Evolutionary conservation across 805 yeast species (phyloP).

Genomic region (Sugiyamaella americana): DNA sequence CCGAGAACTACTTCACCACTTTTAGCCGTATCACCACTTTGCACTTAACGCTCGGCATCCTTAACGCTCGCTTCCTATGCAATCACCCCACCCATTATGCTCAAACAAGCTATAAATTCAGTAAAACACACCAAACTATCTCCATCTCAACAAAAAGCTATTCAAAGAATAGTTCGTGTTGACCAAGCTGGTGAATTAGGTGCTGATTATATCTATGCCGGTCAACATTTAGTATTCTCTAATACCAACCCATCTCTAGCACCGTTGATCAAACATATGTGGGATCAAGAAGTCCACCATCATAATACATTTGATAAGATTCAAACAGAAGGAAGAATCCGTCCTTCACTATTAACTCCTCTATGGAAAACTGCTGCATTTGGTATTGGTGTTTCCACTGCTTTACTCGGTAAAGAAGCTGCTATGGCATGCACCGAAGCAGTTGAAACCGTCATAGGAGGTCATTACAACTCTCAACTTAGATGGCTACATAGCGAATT

Average conservation of each 20-base stretch:
- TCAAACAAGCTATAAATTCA: slow-evolving; percentile 23
- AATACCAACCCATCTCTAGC: slow-evolving; percentile 66
- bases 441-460: slow-evolving; percentile 96
- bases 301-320: slow-evolving; percentile 76
- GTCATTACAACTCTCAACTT: slow-evolving; percentile 87
- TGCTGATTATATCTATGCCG: slow-evolving; percentile 87
- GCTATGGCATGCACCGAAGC: slow-evolving; percentile 99
- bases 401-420: slow-evolving; percentile 82
- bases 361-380: slow-evolving; percentile 90
- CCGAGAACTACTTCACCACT: neutral
- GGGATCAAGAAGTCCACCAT: slow-evolving; percentile 96
- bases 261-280: slow-evolving; percentile 86
- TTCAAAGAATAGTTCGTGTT: slow-evolving; percentile 54
- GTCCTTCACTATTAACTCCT: slow-evolving; percentile 91
- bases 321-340: slow-evolving; percentile 69
- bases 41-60: too few species aligned
- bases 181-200: slow-evolving; percentile 99
- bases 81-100: slow-evolving; percentile 17
- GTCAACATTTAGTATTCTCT: slow-evolving; percentile 75
- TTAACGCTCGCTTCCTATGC: too few species aligned
- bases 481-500: slow-evolving; percentile 67
- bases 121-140: slow-evolving; percentile 17
- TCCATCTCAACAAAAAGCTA: slow-evolving; percentile 21
- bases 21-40: neutral
- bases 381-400: slow-evolving; percentile 81